A percentile compares a stretch with the other conserved stretches of the same genome.
phyloP scores from a whole-genome alignment of 352 stramenopile species.

The Globisporangium rhizosaccharum region DNA sequence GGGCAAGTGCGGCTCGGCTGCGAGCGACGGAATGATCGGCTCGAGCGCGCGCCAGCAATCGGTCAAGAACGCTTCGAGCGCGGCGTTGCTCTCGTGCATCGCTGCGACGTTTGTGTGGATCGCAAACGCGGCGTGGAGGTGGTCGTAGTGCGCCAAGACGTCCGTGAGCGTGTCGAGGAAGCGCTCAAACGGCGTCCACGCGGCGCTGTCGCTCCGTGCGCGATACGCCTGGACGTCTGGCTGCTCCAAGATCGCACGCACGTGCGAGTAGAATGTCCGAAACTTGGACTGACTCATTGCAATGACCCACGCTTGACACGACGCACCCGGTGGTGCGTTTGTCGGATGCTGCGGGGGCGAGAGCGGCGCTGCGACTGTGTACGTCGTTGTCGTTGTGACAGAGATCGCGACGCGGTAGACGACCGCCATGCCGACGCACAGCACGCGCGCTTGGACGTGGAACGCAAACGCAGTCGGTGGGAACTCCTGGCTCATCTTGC shows the following conservation, averaged over 20 bases:
- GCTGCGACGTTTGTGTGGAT: conserved; percentile 32
- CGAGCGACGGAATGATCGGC: conserved; percentile 37
- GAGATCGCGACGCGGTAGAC: conserved; percentile 55
- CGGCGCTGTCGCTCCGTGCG: conserved; percentile 12
- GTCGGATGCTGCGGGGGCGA: conserved; percentile 13
- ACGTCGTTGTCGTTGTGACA: conserved; percentile 12
- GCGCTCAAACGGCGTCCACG: conserved; percentile 43
- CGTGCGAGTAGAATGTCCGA: conserved; percentile 37
- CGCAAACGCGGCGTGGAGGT: conserved; percentile 36
- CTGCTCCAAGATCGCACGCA: conserved; percentile 34
- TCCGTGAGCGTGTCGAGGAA: conserved; percentile 35
- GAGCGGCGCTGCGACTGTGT: conserved; percentile 11
- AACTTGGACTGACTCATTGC: conserved; percentile 62
- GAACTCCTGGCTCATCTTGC: conserved; percentile 60
- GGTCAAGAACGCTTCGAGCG: conserved; percentile 41
- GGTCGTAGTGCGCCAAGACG: conserved; percentile 31
- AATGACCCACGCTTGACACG: conserved; percentile 46
- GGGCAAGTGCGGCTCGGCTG: conserved; percentile 34
- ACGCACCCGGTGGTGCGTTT: conserved; percentile 12
- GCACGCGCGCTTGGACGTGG: conserved; percentile 33
- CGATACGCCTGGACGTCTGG: conserved; percentile 20
- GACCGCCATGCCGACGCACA: conserved; percentile 50
- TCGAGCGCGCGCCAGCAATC: conserved; percentile 45
- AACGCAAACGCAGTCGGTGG: conserved; percentile 42
- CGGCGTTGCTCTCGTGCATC: conserved; percentile 25